These are phyloP conservation scores for Durusdinium trenchii DNA, from an alignment of 73 alveolate species.

Conservation along the genomic window DNA sequence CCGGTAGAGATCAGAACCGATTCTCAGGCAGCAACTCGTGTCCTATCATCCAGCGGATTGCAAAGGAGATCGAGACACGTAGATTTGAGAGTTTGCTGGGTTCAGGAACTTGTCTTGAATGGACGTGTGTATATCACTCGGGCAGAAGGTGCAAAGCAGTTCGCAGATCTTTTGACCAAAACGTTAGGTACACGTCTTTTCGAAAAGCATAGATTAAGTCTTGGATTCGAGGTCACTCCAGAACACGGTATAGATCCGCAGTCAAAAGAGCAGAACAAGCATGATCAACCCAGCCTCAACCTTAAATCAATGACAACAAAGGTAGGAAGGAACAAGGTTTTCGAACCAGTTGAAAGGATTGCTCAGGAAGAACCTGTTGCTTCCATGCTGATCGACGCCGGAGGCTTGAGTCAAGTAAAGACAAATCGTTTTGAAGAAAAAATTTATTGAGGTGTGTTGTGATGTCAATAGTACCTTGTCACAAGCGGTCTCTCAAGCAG, in stretches of 20 bases:
- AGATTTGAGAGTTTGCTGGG: background rate
- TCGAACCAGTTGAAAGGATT: background rate
- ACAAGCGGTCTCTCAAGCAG: background rate
- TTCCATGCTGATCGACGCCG: no score
- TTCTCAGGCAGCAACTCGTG: background rate
- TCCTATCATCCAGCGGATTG: background rate
- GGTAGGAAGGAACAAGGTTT: background rate
- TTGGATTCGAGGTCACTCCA: background rate
- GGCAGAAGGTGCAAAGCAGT: background rate
- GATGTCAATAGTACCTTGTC: background rate
- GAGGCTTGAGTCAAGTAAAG: no score
- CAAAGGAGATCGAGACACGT: background rate
- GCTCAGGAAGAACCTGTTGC: no score
- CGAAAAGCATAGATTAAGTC: background rate
- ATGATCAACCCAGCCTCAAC: background rate
- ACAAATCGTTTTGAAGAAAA: background rate
- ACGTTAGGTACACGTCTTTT: background rate
- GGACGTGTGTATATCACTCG: background rate
- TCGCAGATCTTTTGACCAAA: background rate
- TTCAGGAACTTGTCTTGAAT: background rate
- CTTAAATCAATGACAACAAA: no score
- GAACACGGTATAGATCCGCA: background rate
- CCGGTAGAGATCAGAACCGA: background rate
- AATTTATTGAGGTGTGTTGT: background rate
- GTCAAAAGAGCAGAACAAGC: background rate